Percentiles rank a stretch among this genome's conserved stretches.
Conservation (phyloP, 2,329 filamentous ascomycete genomes). For the Penicillium vulpinum region DNA sequence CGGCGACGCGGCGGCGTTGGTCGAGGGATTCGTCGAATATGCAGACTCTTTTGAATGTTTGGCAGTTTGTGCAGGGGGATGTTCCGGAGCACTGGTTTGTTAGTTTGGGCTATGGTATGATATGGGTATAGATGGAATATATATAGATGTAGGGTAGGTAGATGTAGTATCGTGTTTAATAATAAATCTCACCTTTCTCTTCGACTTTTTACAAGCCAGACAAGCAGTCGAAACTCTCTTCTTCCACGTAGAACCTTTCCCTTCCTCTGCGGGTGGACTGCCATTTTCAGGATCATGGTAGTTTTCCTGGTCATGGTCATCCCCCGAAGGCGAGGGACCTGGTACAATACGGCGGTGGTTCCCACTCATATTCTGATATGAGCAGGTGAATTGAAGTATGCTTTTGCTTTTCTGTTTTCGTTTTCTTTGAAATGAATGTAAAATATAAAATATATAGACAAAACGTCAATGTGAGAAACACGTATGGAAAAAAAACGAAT, state of each 20-base stretch:
- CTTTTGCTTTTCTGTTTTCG: fast-evolving
- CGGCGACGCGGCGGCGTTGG: slow-evolving; percentile 46
- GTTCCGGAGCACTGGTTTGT: slow-evolving; percentile 38
- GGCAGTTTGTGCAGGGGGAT: slow-evolving; percentile 42
- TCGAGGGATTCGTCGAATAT: slow-evolving; percentile 64
- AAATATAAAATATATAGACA: neutral
- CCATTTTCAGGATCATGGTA: slow-evolving; percentile 4
- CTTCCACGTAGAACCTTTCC: slow-evolving; percentile 27
- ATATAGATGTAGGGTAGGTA: neutral
- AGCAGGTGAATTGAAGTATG: neutral
- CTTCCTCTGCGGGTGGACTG: slow-evolving; percentile 12
- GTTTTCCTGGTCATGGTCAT: slow-evolving; percentile 1
- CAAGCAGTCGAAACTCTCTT: slow-evolving; percentile 44
- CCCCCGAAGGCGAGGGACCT: slow-evolving; percentile 22
- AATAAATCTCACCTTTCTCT: slow-evolving; percentile 34
- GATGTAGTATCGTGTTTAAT: neutral
- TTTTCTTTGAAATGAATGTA: neutral
- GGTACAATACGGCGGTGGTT: slow-evolving; percentile 28
- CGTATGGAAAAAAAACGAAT: neutral
- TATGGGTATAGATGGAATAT: neutral
- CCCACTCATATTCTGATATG: slow-evolving; percentile 19
- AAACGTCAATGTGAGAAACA: neutral
- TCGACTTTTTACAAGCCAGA: slow-evolving; percentile 43
- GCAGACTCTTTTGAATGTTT: slow-evolving; percentile 36
- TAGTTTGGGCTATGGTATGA: neutral